These are phyloP conservation scores for Pseudotsuga menziesii DNA, from an alignment of 75 land plant genomes.

Conservation along the genomic window DNA sequence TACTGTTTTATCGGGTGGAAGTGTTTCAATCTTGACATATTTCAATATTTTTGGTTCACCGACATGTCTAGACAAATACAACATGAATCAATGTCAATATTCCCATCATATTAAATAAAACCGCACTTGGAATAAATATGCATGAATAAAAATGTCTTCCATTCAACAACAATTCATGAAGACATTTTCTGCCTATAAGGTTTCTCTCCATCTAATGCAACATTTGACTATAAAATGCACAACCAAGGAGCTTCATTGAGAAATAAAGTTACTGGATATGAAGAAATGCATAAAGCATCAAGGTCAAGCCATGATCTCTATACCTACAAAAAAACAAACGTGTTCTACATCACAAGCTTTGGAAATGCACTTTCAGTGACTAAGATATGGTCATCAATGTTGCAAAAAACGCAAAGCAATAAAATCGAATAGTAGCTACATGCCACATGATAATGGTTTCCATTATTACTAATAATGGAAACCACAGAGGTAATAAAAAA, in stretches of 20 bases:
- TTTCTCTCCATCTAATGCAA: background rate
- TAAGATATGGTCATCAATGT: background rate
- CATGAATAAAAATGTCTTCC: background rate
- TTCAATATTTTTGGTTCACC: conserved; percentile 58
- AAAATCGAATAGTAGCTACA: background rate
- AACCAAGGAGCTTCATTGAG: background rate
- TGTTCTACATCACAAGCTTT: background rate
- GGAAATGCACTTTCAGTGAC: background rate
- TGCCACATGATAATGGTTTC: background rate
- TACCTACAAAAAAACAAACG: background rate
- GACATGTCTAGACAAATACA: conserved; percentile 35
- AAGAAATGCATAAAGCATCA: background rate
- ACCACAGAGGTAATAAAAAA: too few species aligned
- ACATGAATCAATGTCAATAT: background rate
- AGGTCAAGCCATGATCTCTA: background rate
- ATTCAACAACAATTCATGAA: background rate
- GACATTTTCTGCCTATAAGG: background rate
- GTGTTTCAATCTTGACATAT: conserved; percentile 84
- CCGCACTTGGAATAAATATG: background rate
- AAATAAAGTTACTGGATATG: background rate
- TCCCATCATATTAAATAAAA: background rate
- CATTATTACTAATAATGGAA: too few species aligned
- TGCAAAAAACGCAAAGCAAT: background rate
- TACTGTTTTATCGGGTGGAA: conserved; percentile 76
- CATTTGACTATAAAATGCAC: background rate